Conservation (phyloP, 208 protist species). For the Acanthamoeba castellanii region DNA sequence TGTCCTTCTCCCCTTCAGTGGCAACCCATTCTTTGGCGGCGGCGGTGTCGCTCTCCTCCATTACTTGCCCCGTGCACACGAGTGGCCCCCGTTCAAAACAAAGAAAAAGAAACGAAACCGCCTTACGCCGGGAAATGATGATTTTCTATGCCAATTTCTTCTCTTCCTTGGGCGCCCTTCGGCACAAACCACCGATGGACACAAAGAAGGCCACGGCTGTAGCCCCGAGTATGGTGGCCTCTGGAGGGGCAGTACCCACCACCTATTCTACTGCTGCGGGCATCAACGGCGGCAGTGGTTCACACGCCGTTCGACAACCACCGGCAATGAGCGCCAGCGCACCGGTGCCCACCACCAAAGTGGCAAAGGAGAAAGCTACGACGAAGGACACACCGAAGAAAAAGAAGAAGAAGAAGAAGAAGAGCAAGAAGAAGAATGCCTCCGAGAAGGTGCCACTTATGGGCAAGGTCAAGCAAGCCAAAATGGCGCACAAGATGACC, state of each 20-base stretch:
- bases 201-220: too few relatives aligned
- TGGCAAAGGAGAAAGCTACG: neutral
- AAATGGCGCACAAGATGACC: slow-evolving; percentile 1
- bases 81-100: too few relatives aligned
- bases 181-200: neutral
- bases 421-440: neutral
- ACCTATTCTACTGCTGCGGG: neutral
- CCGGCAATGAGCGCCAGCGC: neutral
- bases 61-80: too few relatives aligned
- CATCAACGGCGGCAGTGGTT: neutral
- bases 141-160: too few relatives aligned
- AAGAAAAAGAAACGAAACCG: too few relatives aligned
- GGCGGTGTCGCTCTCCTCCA: too few relatives aligned
- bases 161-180: too few relatives aligned
- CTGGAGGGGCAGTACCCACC: neutral
- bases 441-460: slow-evolving; percentile 1
- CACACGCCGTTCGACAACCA: neutral
- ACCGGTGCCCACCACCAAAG: too few relatives aligned
- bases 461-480: slow-evolving; percentile 15
- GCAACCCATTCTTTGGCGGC: too few relatives aligned
- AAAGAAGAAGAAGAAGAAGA: neutral
- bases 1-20: neutral
- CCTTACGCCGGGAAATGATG: too few relatives aligned
- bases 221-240: neutral
- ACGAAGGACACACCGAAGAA: neutral